Evolutionary conservation across 768 basidiomycete species (phyloP), one percentile per base, ranked within the genome.

Genomic region (Rhizopogon rudus): DNA sequence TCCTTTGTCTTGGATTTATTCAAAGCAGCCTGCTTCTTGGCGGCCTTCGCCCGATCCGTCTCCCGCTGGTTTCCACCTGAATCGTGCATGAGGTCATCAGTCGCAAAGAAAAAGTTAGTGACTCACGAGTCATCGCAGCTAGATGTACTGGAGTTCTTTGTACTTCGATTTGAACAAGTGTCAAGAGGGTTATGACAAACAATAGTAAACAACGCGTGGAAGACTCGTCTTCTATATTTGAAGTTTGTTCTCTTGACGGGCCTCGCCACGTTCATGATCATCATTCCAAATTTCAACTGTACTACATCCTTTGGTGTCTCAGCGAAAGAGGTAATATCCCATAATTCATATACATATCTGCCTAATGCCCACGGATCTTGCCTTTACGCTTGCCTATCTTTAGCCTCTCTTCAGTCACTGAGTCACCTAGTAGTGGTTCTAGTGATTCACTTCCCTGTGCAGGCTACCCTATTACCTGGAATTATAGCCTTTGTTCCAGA

Each of bases 61-160:
- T 92, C 90, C 51, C 90, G 81, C 69, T 91, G 89, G 67, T 92
- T 90, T 62, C 90, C 90, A 64, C 90, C 90, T 91, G 62, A 59
- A 58, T 20, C 14, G 56, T n/a, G 8, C 43, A 37, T 16, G 25
- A 35, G 13, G 17, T 46, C n/a, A 67, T 68, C 57, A 62, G 49
- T 22, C 29, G n/a, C 4, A 40, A 35, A n/a, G 33, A 52, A 25
- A 14, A 33, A 20, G 41, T 41, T 44, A 46, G 58, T 39, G 7
- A 78, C 81, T 70, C 71, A 82, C 83, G 77, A 61, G 83, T 85
- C 82, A 84, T 83, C 44, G 56, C 41, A 53, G 49, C 25, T 53
- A 44, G 51, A 20, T 28, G 20, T 8, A 55, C 12, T 39, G 31
- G 51, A 35, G 54, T 52, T 58, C 12, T 46, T 54, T 16, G 42